Base-by-base conservation (phyloP, 2,329 filamentous ascomycete species). In the Sporothrix brasiliensis region DNA sequence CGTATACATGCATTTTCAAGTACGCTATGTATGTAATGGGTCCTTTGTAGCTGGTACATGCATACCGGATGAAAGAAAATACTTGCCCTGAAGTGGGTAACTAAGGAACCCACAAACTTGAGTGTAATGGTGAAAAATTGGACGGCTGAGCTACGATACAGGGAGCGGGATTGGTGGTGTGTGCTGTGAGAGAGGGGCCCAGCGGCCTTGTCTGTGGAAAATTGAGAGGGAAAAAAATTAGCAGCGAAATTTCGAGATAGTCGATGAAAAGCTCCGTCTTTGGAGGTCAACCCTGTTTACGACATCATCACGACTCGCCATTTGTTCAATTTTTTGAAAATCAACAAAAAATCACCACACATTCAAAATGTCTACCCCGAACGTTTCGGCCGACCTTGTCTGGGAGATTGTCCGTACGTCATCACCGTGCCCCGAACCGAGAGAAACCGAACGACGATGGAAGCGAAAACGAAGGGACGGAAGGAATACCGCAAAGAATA, bases 351-450 rank as follows among this genome's bases (percentile, higher is more conserved):
- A 49, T 4, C 52, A n/a, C 19, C 54, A 58, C 30, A 52, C 34
- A 27, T 58, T 50, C 86, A 88, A 82, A 83, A 88, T 75, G 74
- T 70, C 74, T 56, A 47, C 88, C 85, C 80, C 89, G 78, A 92
- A 93, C 86, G 87, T 97, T 80, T 96, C 93, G 82, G 84, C 90
- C 80, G 94, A 97, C 85, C 88, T 97, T 79, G 85, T 97, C 87
- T 98, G 94, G 94, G 91, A 94, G 88, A 85, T 96, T 83, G 90
- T 91, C 87, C 92, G 94, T 97, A 90, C 83, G 93, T 93, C 75
- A 73, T 72, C 44, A 50, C 14, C 5, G 1, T 30, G 14, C 21
- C 41, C 39, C 14, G 50, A 50, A n/a, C 68, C 11, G 34, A 39
- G 3, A 14, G 19, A 58, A 34, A 49, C 19, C 13, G 47, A 54